Percentiles rank a stretch among this genome's conserved stretches.
phyloP scores from a whole-genome alignment of 345 rosid species.

The Bretschneidera sinensis region DNA sequence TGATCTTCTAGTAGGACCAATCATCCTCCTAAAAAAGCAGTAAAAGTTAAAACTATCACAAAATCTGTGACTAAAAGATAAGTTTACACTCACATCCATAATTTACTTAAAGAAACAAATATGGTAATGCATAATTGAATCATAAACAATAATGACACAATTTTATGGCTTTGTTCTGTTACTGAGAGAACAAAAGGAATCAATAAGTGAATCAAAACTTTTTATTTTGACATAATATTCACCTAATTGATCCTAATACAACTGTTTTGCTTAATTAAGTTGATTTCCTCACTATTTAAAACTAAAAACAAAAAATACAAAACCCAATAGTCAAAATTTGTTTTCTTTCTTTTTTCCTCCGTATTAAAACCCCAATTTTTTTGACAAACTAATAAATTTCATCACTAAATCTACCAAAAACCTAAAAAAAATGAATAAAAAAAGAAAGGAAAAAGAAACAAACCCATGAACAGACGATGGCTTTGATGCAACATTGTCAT shows the following conservation, averaged over 20 bases:
- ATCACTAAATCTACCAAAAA: no score
- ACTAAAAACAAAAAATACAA: not conserved
- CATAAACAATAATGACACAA: not conserved
- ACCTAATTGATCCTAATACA: no score
- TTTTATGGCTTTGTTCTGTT: not conserved
- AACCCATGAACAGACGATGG: constrained; percentile 15
- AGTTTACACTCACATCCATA: not conserved
- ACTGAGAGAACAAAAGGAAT: no score
- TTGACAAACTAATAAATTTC: no score
- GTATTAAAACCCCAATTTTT: not conserved
- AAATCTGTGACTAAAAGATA: not conserved
- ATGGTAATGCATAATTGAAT: no score
- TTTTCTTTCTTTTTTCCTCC: not conserved
- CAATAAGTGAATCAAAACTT: no score
- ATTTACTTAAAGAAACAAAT: not conserved
- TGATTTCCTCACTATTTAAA: not conserved
- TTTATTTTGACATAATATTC: no score
- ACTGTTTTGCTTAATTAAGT: no score
- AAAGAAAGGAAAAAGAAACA: not conserved
- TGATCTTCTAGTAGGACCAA: constrained; percentile 30
- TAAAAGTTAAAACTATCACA: not conserved
- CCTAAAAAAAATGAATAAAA: no score
- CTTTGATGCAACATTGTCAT: constrained; percentile 2
- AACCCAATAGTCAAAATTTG: not conserved
- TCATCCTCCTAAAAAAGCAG: constrained; percentile 17